Evolutionary conservation across 2,329 filamentous ascomycete genomes (phyloP).

Genomic region (Esteya vermicola): DNA sequence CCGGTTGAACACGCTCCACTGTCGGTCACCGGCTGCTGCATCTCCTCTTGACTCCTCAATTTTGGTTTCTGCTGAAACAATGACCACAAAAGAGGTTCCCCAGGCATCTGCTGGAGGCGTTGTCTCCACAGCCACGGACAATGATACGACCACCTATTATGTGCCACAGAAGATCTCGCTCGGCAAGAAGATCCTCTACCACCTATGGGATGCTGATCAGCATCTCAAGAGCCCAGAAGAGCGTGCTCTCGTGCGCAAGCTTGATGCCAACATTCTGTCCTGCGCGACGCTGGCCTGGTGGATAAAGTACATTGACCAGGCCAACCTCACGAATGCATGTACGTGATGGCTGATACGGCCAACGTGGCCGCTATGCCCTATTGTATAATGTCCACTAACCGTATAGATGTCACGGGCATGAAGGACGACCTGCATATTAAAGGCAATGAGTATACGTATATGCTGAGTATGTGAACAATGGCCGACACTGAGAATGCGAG

Average conservation of each 20-base stretch:
- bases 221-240: constrained; percentile 15
- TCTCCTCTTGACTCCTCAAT: too few relatives aligned
- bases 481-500: too few relatives aligned
- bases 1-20: too few relatives aligned
- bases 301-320: constrained; percentile 16
- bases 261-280: constrained; percentile 13
- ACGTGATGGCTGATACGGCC: neutral
- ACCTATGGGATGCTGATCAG: constrained; percentile 15
- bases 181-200: neutral
- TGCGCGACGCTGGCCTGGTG: constrained; percentile 13
- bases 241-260: constrained; percentile 13
- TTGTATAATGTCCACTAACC: neutral
- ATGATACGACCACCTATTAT: neutral
- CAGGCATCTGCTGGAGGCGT: too few relatives aligned
- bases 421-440: constrained; percentile 13
- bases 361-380: neutral
- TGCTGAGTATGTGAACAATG: neutral
- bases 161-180: neutral
- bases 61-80: too few relatives aligned
- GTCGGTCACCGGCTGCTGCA: too few relatives aligned
- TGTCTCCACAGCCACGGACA: too few relatives aligned
- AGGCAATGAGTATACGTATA: constrained; percentile 14
- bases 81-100: too few relatives aligned
- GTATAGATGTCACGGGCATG: constrained; percentile 14
- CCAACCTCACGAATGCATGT: constrained; percentile 12